Conservation (phyloP, 2,329 filamentous ascomycete genomes). For the Arthrinium phaeospermum region DNA sequence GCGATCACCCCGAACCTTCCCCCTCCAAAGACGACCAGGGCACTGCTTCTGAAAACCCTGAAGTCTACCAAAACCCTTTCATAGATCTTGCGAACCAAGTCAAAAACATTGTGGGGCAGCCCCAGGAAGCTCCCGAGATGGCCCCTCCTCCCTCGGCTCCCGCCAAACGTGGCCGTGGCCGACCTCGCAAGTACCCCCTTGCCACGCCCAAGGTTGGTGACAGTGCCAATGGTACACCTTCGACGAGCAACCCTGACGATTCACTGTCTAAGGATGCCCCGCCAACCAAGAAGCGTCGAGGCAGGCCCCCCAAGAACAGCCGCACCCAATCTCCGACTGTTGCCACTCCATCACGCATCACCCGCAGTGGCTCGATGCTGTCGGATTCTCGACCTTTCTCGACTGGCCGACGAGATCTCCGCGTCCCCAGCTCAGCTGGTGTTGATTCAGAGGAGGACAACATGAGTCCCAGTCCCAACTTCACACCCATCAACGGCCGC, state of each 20-base stretch:
- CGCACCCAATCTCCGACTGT: neutral
- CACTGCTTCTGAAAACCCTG: neutral
- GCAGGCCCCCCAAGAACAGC: neutral
- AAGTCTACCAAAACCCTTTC: neutral
- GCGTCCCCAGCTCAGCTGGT: neutral
- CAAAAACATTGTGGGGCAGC: neutral
- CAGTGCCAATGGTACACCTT: neutral
- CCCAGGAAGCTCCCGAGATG: neutral
- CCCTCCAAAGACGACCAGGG: neutral
- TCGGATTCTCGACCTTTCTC: neutral
- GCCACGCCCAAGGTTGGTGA: too few species aligned
- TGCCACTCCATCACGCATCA: neutral
- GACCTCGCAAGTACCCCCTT: neutral
- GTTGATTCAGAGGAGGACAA: neutral
- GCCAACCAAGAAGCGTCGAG: neutral
- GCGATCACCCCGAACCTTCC: neutral
- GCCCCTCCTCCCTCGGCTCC: neutral
- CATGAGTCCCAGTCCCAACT: neutral
- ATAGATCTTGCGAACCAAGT: conserved; percentile 16
- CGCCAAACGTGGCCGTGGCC: conserved; percentile 10
- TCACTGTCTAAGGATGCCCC: neutral
- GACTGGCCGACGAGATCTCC: neutral
- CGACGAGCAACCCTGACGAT: neutral
- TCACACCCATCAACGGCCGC: neutral
- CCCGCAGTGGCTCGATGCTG: too few species aligned